Percentiles rank a stretch among this genome's conserved stretches.
Evolutionary conservation across 140 eudicot species (phyloP).

Genomic region (Bidens hawaiensis): DNA sequence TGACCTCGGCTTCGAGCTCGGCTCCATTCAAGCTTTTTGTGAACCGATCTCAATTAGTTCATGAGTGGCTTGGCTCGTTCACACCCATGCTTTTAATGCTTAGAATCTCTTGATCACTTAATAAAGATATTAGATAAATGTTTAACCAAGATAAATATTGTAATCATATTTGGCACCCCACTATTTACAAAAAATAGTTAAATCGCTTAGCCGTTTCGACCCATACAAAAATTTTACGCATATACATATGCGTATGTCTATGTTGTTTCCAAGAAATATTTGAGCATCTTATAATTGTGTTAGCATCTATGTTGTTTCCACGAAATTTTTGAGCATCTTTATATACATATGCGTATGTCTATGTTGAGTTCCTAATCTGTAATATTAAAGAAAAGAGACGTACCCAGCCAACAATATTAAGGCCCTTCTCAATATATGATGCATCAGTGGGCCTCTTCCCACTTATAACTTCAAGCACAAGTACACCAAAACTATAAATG

Average conservation of each 20-base stretch:
- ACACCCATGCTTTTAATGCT: no score
- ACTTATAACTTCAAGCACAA: constrained; percentile 85
- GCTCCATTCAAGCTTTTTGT: no score
- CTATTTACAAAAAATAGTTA: no score
- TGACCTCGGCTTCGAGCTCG: no score
- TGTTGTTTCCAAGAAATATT: no score
- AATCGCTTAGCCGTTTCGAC: no score
- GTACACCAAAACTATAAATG: constrained; percentile 93
- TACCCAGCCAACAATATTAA: constrained; percentile 99
- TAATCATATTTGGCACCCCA: background rate
- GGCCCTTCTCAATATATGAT: constrained; percentile 92
- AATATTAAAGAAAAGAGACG: constrained; percentile 13
- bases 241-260: no score
- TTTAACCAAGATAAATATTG: background rate
- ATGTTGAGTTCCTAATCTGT: background rate
- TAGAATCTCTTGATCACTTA: background rate
- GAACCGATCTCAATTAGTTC: no score
- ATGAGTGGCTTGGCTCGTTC: no score
- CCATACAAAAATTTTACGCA: background rate
- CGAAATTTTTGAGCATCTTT: background rate
- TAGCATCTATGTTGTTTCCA: no score
- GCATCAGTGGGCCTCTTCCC: constrained; percentile 99
- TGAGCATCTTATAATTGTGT: no score
- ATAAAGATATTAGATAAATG: background rate
- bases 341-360: no score